Conservation (phyloP, 768 basidiomycete genomes). For the Amanita molliuscula region DNA sequence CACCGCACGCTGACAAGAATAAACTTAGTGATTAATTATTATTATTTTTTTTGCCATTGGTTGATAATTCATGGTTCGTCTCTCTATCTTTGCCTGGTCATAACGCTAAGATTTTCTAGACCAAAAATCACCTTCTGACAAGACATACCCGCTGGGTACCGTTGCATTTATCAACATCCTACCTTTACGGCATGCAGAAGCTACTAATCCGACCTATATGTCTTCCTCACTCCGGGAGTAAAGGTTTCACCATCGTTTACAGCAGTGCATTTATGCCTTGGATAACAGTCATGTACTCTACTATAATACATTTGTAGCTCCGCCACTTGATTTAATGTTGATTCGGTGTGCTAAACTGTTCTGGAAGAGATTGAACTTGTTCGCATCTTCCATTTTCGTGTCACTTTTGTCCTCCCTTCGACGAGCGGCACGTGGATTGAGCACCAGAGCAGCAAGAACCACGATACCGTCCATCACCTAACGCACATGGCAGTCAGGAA, state of each 20-base stretch:
- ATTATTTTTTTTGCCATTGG: neutral
- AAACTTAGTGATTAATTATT: constrained; percentile 1
- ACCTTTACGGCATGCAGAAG: neutral
- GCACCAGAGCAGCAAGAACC: constrained; percentile 46
- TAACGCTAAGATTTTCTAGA: neutral
- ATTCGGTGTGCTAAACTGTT: neutral
- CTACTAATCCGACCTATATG: neutral
- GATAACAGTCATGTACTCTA: constrained; percentile 3
- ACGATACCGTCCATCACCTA: constrained; percentile 56
- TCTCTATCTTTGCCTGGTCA: neutral
- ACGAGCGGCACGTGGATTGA: constrained; percentile 48
- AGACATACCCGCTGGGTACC: neutral
- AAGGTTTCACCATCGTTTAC: neutral
- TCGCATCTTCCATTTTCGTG: neutral
- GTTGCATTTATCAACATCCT: constrained; percentile 1
- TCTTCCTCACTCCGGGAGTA: neutral
- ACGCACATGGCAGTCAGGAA: neutral
- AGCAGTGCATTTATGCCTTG: constrained; percentile 3
- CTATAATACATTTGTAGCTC: neutral
- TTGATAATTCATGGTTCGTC: neutral
- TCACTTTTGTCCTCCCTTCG: constrained; percentile 13
- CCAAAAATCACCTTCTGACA: neutral
- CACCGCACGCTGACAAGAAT: constrained; percentile 5
- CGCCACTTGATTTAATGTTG: neutral
- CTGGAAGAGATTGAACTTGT: neutral